Base-by-base conservation (phyloP, 495 filamentous ascomycete genomes). In the Cetradonia linearis region DNA sequence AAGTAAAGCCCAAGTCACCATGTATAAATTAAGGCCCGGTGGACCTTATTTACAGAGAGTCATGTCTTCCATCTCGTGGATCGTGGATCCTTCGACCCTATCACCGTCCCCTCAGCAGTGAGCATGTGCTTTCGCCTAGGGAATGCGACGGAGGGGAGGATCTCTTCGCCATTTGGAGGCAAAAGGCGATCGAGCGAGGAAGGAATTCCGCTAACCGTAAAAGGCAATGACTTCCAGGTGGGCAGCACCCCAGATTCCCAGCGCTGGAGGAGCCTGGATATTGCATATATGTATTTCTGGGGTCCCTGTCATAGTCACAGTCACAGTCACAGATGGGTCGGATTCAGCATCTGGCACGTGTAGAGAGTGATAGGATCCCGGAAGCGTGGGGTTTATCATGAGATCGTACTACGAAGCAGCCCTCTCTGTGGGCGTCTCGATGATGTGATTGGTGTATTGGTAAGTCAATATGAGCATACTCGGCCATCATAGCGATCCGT, bases 161-260 rank as follows among this genome's bases (percentile, higher is more conserved):
- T 56, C 54, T 55, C 37, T 61, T 61, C 30, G 20, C 59, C 59
- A 23, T 61, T 46, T 61, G 59, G 30, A 61, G 59, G 25, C 44
- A 61, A 61, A 55, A 44, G 42, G 25, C 38, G 40, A 55, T 61
- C 38, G 9, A 16, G 13, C 10, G 20, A 34, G 1, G n/a, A 13
- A 31, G 25, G 50, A 7, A 34, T 3, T 25, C 13, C 54, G 50
- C 59, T 61, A 61, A 56, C 59, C 59, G 8, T 44, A 55, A 25
- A 9, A 61, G 59, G 59, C 59, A 61, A 56, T 55, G 50, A 46
- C n/a, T 61, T 56, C 59, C 58, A 20, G 54, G 50, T 37, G 20
- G 18, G 37, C 20, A 42, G n/a, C n/a, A 36, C 18, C 36, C 46
- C 34, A 50, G 38, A 55, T 34, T 44, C n/a, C 8, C 42, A 44